A percentile compares a stretch with the other conserved stretches of the same genome.
Conservation (phyloP, 2,329 filamentous ascomycete species). For the Elsinoe australis region DNA sequence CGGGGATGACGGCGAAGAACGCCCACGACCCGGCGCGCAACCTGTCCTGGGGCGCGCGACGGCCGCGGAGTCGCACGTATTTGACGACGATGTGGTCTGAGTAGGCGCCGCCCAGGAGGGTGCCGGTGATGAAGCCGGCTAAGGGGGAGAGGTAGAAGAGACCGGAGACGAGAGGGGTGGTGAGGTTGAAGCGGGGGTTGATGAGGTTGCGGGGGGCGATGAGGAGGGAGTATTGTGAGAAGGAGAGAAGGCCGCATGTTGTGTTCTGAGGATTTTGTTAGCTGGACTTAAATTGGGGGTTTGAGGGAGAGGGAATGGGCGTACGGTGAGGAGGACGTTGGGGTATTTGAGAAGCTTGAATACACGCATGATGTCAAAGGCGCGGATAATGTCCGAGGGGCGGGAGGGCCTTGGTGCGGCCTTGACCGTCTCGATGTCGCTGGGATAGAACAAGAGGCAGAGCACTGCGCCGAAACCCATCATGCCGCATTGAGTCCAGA, state of each 20-base stretch:
- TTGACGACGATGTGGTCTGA: conserved; percentile 58
- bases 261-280: no score
- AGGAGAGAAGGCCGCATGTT: conserved; percentile 60
- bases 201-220: conserved; percentile 61
- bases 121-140: conserved; percentile 58
- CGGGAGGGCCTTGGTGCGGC: no score
- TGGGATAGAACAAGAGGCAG: conserved; percentile 56
- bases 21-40: conserved; percentile 51
- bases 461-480: conserved; percentile 51
- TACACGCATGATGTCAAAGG: no score
- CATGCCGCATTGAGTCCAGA: conserved; percentile 64
- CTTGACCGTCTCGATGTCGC: conserved; percentile 27
- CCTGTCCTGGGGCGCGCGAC: conserved; percentile 58
- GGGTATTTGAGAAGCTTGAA: no score
- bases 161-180: conserved; percentile 55
- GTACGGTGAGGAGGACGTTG: no score
- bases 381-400: no score
- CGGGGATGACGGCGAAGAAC: conserved; percentile 47
- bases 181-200: conserved; percentile 61
- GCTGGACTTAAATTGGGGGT: no score
- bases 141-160: conserved; percentile 66
- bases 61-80: conserved; percentile 47
- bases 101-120: conserved; percentile 59
- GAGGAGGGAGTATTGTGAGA: conserved; percentile 64
- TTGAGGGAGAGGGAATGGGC: no score